Conservation (phyloP, 257 asterid species). For the Craterostigma plantagineum region DNA sequence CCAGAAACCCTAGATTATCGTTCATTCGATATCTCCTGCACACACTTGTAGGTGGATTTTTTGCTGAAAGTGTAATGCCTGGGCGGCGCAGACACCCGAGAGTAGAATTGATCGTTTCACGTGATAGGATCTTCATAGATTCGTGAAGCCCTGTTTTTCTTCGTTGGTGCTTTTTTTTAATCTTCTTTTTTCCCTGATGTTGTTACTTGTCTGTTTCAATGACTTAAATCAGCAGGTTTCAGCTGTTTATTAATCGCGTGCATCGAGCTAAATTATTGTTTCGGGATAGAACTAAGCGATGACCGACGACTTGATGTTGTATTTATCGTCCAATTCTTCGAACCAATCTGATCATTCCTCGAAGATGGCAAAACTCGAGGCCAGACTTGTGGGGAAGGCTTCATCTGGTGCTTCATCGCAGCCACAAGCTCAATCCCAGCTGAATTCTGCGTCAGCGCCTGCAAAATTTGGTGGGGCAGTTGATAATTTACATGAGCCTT, state of each 20-base stretch:
- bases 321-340: slow-evolving; percentile 80
- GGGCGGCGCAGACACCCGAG: no score
- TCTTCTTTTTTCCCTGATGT: no score
- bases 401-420: slow-evolving; percentile 29
- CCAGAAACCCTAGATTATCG: no score
- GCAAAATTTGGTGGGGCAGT: slow-evolving; percentile 23
- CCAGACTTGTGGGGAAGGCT: slow-evolving; percentile 75
- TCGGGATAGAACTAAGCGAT: slow-evolving; percentile 17
- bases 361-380: slow-evolving; percentile 87
- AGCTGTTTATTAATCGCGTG: not conserved
- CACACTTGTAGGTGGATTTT: no score
- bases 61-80: no score
- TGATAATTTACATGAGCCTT: slow-evolving; percentile 25
- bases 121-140: no score
- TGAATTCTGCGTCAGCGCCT: slow-evolving; percentile 38
- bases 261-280: not conserved
- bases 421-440: slow-evolving; percentile 24
- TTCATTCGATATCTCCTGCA: no score
- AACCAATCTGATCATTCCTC: slow-evolving; percentile 76
- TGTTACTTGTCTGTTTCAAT: no score
- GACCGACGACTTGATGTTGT: slow-evolving; percentile 64
- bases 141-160: no score
- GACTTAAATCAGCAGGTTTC: no score
- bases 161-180: no score
- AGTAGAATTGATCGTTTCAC: no score